A percentile compares a stretch with the other conserved stretches of the same genome.
phyloP scores from a whole-genome alignment of 768 basidiomycete genomes.

The Calvatia gigantea region DNA sequence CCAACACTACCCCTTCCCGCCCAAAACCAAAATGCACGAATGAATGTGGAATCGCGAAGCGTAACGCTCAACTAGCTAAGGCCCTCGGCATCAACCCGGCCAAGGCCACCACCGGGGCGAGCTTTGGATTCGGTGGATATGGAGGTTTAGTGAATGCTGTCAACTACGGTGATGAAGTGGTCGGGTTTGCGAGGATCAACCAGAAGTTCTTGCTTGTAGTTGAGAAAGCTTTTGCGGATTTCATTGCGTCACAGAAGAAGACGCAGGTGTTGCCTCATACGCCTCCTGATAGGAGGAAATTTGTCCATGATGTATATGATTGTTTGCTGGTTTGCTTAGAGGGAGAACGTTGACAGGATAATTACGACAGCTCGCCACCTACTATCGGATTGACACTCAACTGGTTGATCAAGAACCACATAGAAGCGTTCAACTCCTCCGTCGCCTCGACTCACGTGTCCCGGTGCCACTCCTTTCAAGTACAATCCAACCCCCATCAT shows the following conservation, averaged over 20 bases:
- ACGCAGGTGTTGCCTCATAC: conserved; percentile 77
- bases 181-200: conserved; percentile 58
- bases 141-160: conserved; percentile 33
- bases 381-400: conserved; percentile 81
- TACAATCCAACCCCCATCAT: conserved; percentile 19
- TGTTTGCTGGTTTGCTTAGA: not conserved
- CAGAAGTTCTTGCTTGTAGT: conserved; percentile 66
- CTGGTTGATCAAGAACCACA: conserved; percentile 92
- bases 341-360: not conserved
- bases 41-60: conserved; percentile 81
- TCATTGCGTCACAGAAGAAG: conserved; percentile 61
- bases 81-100: conserved; percentile 79
- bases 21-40: conserved; percentile 63
- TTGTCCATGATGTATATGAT: conserved; percentile 68
- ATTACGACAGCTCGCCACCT: conserved; percentile 54
- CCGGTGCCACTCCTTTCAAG: conserved; percentile 69
- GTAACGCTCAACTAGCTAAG: conserved; percentile 86
- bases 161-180: conserved; percentile 61
- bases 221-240: conserved; percentile 83
- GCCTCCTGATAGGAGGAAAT: conserved; percentile 76
- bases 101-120: not conserved
- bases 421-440: conserved; percentile 77
- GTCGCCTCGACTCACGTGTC: conserved; percentile 78
- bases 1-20: conserved; percentile 38
- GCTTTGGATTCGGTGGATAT: conserved; percentile 25